A percentile compares a stretch with the other conserved stretches of the same genome.
Evolutionary conservation across 2,329 filamentous ascomycete genomes (phyloP).

Genomic region (Botrytis sinoallii): DNA sequence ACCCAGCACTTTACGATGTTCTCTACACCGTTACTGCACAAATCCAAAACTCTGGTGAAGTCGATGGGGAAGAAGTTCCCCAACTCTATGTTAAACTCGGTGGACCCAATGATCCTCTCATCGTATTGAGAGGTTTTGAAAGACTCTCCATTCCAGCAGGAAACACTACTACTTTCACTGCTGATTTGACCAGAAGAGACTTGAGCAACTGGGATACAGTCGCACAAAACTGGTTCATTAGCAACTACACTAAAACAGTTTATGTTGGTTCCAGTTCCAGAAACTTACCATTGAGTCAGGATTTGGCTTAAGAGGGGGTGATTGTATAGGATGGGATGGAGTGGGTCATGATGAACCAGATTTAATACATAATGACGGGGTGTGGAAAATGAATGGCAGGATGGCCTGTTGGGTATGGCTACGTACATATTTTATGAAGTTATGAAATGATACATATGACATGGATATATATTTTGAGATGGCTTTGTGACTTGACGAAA

Average conservation of each 20-base stretch:
- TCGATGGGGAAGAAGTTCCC: slow-evolving; percentile 54
- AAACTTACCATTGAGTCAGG: slow-evolving; percentile 32
- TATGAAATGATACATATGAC: neutral
- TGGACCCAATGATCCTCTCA: slow-evolving; percentile 65
- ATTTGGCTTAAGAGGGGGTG: slow-evolving; percentile 19
- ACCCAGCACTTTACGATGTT: slow-evolving; percentile 53
- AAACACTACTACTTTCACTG: slow-evolving; percentile 62
- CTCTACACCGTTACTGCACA: slow-evolving; percentile 52
- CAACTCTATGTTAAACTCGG: slow-evolving; percentile 76
- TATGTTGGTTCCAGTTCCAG: slow-evolving; percentile 37
- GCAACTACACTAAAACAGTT: slow-evolving; percentile 34
- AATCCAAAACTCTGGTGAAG: slow-evolving; percentile 53
- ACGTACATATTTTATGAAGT: slow-evolving; percentile 7
- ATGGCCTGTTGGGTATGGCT: neutral
- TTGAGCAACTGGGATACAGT: slow-evolving; percentile 80
- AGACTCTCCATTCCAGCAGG: slow-evolving; percentile 70
- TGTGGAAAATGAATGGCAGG: neutral
- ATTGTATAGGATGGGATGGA: neutral
- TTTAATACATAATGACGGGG: slow-evolving; percentile 2
- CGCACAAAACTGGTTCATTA: slow-evolving; percentile 76
- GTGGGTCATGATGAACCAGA: neutral
- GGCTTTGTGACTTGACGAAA: neutral
- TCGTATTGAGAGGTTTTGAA: slow-evolving; percentile 76
- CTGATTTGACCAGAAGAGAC: slow-evolving; percentile 73
- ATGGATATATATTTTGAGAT: neutral